Conservation (phyloP, 371 early-diverging fungal genomes). For the Apophysomyces ossiformis region DNA sequence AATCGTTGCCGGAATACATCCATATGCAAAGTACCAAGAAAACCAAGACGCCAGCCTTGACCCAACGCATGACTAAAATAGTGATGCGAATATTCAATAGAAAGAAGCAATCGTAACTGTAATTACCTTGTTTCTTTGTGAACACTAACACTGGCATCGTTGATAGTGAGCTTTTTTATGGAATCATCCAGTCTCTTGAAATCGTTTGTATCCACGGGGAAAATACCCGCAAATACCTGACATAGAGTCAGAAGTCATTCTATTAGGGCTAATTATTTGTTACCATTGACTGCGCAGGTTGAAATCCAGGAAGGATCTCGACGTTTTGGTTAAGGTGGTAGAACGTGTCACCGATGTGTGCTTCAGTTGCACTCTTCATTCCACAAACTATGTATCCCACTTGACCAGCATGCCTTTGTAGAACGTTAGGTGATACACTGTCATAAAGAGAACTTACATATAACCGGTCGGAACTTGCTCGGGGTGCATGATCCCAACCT, state of each 20-base stretch:
- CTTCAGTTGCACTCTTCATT: conserved; percentile 93
- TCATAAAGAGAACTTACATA: conserved; percentile 57
- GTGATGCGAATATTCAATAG: neutral
- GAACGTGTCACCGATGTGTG: conserved; percentile 97
- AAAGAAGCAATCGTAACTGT: neutral
- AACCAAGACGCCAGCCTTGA: conserved; percentile 97
- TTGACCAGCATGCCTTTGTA: conserved; percentile 83
- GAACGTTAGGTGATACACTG: neutral
- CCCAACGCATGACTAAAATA: conserved; percentile 77
- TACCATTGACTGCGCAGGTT: conserved; percentile 91
- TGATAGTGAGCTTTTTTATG: conserved; percentile 89
- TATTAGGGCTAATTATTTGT: conserved; percentile 13
- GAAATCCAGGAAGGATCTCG: conserved; percentile 87
- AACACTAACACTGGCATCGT: conserved; percentile 92
- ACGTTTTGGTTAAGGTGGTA: conserved; percentile 65
- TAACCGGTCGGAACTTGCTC: conserved; percentile 76
- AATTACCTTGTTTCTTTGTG: conserved; percentile 81
- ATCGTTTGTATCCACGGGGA: conserved; percentile 90
- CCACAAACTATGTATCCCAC: conserved; percentile 93
- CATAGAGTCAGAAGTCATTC: neutral
- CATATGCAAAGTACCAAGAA: conserved; percentile 96
- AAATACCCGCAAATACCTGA: conserved; percentile 89
- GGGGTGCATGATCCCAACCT: conserved; percentile 95
- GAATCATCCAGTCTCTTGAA: conserved; percentile 89
- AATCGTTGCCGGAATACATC: conserved; percentile 96